Evolutionary conservation across 768 basidiomycete species (phyloP).

Genomic region (Ephemerocybe angulata): DNA sequence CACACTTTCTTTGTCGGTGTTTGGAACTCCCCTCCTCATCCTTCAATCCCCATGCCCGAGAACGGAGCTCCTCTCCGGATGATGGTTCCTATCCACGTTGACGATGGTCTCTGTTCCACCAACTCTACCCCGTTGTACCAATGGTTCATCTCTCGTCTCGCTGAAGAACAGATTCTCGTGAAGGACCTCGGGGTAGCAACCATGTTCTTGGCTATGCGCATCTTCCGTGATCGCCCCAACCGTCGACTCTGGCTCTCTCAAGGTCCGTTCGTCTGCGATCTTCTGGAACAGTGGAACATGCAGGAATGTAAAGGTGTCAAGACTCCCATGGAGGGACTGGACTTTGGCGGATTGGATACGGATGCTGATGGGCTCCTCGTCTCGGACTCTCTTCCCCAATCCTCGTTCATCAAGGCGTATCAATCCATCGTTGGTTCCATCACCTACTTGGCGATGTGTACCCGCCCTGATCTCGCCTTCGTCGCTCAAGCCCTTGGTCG

Average conservation of each 20-base stretch:
- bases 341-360: neutral
- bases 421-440: constrained; percentile 16
- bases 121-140: constrained; percentile 4
- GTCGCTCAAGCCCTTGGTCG: too few species aligned
- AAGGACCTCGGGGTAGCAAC: constrained; percentile 9
- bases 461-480: constrained; percentile 29
- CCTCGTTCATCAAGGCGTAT: neutral
- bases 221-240: constrained; percentile 8
- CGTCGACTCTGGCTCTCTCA: constrained; percentile 14
- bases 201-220: constrained; percentile 10
- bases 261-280: constrained; percentile 6
- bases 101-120: constrained; percentile 8
- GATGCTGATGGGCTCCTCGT: too few species aligned
- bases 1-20: constrained; percentile 7
- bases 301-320: neutral
- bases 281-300: constrained; percentile 11
- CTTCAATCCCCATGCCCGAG: constrained; percentile 8
- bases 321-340: neutral
- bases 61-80: neutral
- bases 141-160: constrained; percentile 5
- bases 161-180: neutral
- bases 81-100: constrained; percentile 10
- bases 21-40: constrained; percentile 3
- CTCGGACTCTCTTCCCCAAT: neutral
- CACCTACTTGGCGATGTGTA: constrained; percentile 22